Percentiles rank a stretch among this genome's conserved stretches.
Conservation (phyloP, 2,329 filamentous ascomycete species). For the Aspergillus caelatus region DNA sequence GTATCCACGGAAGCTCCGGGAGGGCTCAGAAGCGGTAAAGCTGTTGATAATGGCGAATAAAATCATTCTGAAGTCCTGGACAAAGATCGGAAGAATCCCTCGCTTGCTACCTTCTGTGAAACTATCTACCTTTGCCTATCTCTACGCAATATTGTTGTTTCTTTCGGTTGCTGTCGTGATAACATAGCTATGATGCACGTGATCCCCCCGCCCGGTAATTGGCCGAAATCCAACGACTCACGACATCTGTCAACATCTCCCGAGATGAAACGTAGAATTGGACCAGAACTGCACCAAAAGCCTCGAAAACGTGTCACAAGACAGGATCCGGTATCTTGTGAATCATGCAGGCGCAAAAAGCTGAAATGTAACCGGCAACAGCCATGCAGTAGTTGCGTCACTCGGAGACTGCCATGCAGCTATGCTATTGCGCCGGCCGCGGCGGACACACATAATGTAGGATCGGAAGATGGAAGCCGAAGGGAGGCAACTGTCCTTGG, state of each 20-base stretch:
- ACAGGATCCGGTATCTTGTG: slow-evolving; percentile 45
- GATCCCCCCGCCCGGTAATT: not conserved
- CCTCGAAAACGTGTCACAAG: slow-evolving; percentile 25
- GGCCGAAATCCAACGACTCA: not conserved
- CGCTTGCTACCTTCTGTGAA: not conserved
- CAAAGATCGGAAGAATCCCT: not conserved
- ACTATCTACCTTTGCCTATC: not conserved
- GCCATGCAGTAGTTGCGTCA: slow-evolving; percentile 54
- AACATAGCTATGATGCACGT: not conserved
- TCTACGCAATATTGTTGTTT: not conserved
- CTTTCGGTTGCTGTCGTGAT: not conserved
- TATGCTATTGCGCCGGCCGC: slow-evolving; percentile 17
- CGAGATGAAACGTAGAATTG: slow-evolving; percentile 28
- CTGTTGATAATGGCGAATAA: not conserved
- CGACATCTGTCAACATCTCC: not conserved
- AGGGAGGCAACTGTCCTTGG: not conserved
- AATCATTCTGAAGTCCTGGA: too few species aligned
- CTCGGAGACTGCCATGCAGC: slow-evolving; percentile 32
- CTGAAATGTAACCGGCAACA: slow-evolving; percentile 58
- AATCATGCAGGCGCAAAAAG: slow-evolving; percentile 46
- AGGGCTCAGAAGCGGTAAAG: not conserved
- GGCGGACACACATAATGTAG: not conserved
- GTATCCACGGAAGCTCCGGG: slow-evolving; percentile 29
- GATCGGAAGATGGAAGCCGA: not conserved
- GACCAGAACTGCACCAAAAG: not conserved